Evolutionary conservation across 2,329 filamentous ascomycete genomes (phyloP).

Genomic region (Pseudocercospora fijiensis): DNA sequence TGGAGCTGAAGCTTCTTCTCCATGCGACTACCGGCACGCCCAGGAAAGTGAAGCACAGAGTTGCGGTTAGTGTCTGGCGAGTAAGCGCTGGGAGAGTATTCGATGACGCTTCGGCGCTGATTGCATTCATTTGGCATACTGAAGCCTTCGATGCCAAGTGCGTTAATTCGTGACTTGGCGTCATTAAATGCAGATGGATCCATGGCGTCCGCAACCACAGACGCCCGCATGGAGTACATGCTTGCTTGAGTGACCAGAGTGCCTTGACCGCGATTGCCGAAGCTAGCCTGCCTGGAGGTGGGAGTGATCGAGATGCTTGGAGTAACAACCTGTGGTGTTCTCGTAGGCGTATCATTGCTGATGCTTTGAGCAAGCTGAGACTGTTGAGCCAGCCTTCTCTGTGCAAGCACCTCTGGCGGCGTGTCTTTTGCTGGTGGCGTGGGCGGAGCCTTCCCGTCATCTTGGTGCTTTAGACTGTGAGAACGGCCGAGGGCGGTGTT

Average conservation of each 20-base stretch:
- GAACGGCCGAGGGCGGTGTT: conserved; percentile 25
- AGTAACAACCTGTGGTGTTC: conserved; percentile 23
- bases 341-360: conserved; percentile 20
- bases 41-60: conserved; percentile 6
- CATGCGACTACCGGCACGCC: conserved; percentile 6
- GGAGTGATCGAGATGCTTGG: conserved; percentile 4
- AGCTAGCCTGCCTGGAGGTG: conserved; percentile 28
- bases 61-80: conserved; percentile 19
- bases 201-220: conserved; percentile 31
- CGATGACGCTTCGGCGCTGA: conserved; percentile 15
- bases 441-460: conserved; percentile 35
- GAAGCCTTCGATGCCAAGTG: conserved; percentile 35
- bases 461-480: conserved; percentile 34
- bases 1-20: conserved; percentile 1
- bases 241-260: conserved; percentile 34
- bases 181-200: conserved; percentile 30
- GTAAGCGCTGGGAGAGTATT: conserved; percentile 36
- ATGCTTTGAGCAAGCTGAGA: conserved; percentile 8
- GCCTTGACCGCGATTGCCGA: conserved; percentile 25
- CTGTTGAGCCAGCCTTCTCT: conserved; percentile 11
- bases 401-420: conserved; percentile 36
- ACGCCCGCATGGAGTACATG: conserved; percentile 34
- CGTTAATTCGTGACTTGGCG: conserved; percentile 32
- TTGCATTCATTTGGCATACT: conserved; percentile 30
- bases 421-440: conserved; percentile 49